Evolutionary conservation across 75 land plant genomes (phyloP).

Genomic region (Sequoiadendron giganteum): DNA sequence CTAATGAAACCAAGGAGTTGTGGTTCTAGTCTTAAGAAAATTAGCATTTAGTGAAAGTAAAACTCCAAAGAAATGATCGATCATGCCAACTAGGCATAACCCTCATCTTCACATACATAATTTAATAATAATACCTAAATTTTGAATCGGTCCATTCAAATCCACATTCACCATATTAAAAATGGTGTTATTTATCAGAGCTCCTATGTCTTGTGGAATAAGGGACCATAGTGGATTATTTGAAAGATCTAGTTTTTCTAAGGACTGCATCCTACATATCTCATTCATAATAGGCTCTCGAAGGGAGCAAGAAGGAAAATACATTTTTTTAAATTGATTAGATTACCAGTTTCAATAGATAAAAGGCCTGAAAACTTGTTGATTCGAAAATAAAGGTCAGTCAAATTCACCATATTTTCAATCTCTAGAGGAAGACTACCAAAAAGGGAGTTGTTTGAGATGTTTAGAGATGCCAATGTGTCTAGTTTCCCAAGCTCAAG

Average conservation of each 20-base stretch:
- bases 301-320: slow-evolving; percentile 29
- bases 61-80: not conserved
- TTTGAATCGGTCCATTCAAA: slow-evolving; percentile 49
- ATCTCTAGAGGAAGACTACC: slow-evolving; percentile 51
- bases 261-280: slow-evolving; percentile 25
- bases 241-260: slow-evolving; percentile 47
- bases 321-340: slow-evolving; percentile 30
- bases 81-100: no score
- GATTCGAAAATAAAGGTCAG: slow-evolving; percentile 41
- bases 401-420: slow-evolving; percentile 34
- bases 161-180: slow-evolving; percentile 29
- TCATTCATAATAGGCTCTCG: slow-evolving; percentile 47
- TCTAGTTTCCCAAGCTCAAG: slow-evolving; percentile 25
- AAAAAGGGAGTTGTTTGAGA: slow-evolving; percentile 56
- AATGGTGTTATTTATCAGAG: slow-evolving; percentile 30
- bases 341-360: slow-evolving; percentile 48
- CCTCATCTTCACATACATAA: no score
- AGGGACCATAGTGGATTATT: slow-evolving; percentile 33
- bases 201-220: slow-evolving; percentile 49
- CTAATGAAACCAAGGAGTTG: not conserved
- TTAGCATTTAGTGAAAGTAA: not conserved
- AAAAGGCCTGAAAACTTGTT: slow-evolving; percentile 49
- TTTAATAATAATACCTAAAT: no score
- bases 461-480: slow-evolving; percentile 34
- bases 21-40: not conserved